Evolutionary conservation across 2,329 filamentous ascomycete genomes (phyloP).

Genomic region (Remersonia thermophila): DNA sequence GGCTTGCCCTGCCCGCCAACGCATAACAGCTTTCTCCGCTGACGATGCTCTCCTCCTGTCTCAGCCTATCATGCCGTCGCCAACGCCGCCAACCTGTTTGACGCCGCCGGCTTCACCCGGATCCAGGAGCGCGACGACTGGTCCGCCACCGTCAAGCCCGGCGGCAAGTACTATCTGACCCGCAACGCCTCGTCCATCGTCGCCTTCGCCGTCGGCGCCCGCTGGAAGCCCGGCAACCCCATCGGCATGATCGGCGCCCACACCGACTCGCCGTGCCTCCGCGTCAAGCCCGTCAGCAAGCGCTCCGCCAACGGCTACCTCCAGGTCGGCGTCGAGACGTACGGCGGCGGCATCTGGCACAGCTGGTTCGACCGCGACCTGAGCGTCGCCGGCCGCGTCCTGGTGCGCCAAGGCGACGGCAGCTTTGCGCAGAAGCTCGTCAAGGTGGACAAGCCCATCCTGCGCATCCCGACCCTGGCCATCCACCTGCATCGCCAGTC

Average conservation of each 20-base stretch:
- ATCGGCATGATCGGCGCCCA: slow-evolving; percentile 91
- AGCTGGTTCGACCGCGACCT: slow-evolving; percentile 97
- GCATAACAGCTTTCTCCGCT: slow-evolving; percentile 1
- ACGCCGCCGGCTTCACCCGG: slow-evolving; percentile 72
- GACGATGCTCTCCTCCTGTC: slow-evolving; percentile 42
- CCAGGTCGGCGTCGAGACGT: slow-evolving; percentile 92
- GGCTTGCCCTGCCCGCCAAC: no score
- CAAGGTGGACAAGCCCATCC: slow-evolving; percentile 79
- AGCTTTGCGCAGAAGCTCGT: slow-evolving; percentile 74
- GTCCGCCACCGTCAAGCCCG: slow-evolving; percentile 65
- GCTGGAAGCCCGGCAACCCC: slow-evolving; percentile 85
- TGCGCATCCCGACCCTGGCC: slow-evolving; percentile 84
- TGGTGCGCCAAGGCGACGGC: slow-evolving; percentile 53
- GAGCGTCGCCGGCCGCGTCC: slow-evolving; percentile 74
- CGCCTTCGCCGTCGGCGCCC: slow-evolving; percentile 79
- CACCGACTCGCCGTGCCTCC: slow-evolving; percentile 85
- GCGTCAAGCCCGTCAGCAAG: slow-evolving; percentile 89
- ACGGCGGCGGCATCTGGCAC: slow-evolving; percentile 94
- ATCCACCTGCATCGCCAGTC: slow-evolving; percentile 84
- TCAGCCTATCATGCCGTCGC: slow-evolving; percentile 94
- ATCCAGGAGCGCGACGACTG: slow-evolving; percentile 88
- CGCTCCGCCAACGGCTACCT: slow-evolving; percentile 76
- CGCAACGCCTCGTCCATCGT: slow-evolving; percentile 87
- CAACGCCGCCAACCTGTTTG: slow-evolving; percentile 61
- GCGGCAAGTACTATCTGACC: slow-evolving; percentile 93